Conservation (phyloP, 306 rosid species). For the Cucumis melo region DNA sequence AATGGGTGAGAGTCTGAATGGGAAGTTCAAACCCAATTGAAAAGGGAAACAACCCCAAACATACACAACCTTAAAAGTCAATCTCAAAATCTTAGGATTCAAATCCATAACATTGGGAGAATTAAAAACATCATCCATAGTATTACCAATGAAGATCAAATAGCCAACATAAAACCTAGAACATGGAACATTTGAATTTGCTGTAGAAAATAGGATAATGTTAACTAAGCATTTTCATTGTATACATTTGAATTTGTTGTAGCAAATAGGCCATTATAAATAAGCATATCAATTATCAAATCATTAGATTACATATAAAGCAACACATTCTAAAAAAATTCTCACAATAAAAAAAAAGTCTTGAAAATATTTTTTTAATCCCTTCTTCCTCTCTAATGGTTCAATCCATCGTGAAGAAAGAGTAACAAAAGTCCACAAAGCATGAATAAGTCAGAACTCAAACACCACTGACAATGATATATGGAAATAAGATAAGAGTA, state of each 20-base stretch:
- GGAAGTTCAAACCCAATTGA: slow-evolving; percentile 39
- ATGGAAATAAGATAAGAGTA: neutral
- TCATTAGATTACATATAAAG: neutral
- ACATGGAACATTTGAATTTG: too few relatives aligned
- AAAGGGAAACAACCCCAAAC: slow-evolving; percentile 37
- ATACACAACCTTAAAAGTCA: slow-evolving; percentile 26
- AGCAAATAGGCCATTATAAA: neutral
- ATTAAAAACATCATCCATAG: slow-evolving; percentile 21
- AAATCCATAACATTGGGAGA: neutral
- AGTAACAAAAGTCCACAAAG: neutral
- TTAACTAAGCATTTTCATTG: too few relatives aligned
- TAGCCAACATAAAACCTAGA: slow-evolving; percentile 39
- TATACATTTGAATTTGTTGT: too few relatives aligned
- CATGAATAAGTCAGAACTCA: neutral
- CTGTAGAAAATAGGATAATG: too few relatives aligned
- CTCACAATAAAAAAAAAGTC: too few relatives aligned
- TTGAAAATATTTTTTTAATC: neutral
- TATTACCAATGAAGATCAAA: slow-evolving; percentile 33
- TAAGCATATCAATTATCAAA: neutral
- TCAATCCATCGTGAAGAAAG: neutral
- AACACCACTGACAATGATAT: neutral
- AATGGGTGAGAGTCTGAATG: slow-evolving; percentile 25
- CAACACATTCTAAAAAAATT: neutral
- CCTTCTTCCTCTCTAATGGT: neutral
- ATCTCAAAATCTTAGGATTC: slow-evolving; percentile 13